phyloP scores from a whole-genome alignment of 768 basidiomycete genomes.

The Termitomyces titanicus region DNA sequence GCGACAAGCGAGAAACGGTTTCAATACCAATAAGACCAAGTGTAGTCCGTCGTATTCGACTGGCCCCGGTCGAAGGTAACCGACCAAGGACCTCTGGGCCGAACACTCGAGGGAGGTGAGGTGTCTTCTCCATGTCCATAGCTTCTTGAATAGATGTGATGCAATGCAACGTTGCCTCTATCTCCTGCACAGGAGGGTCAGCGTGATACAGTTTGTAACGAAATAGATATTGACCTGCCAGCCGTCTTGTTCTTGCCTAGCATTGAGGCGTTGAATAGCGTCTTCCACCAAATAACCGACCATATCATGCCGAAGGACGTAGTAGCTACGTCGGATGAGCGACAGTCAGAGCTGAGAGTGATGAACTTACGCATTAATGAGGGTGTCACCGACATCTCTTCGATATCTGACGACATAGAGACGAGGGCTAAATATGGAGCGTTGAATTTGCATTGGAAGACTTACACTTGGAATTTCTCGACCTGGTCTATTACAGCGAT shows the following conservation, averaged over 20 bases:
- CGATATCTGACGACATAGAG: conserved; percentile 55
- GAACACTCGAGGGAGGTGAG: conserved; percentile 62
- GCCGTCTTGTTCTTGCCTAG: conserved; percentile 38
- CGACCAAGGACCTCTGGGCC: conserved; percentile 66
- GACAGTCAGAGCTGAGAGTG: not conserved
- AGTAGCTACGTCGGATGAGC: conserved; percentile 50
- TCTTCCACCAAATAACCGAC: conserved; percentile 66
- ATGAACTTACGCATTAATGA: conserved; percentile 76
- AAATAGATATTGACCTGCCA: conserved; percentile 63
- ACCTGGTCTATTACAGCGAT: conserved; percentile 53
- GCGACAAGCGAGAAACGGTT: not conserved
- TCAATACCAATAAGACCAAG: conserved; percentile 69
- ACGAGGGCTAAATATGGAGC: not conserved
- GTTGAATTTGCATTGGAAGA: conserved; percentile 5
- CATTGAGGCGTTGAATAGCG: conserved; percentile 49
- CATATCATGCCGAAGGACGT: conserved; percentile 84
- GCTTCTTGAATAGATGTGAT: conserved; percentile 88
- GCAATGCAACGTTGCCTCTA: conserved; percentile 86
- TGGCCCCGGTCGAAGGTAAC: conserved; percentile 60
- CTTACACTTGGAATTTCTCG: conserved; percentile 78
- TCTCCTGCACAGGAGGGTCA: conserved; percentile 44
- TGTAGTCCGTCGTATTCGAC: conserved; percentile 69
- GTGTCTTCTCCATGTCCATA: conserved; percentile 50
- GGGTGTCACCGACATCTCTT: conserved; percentile 81
- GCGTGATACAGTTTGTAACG: not conserved